Conservation (phyloP, 257 asterid genomes). For the Plantago elongata region DNA sequence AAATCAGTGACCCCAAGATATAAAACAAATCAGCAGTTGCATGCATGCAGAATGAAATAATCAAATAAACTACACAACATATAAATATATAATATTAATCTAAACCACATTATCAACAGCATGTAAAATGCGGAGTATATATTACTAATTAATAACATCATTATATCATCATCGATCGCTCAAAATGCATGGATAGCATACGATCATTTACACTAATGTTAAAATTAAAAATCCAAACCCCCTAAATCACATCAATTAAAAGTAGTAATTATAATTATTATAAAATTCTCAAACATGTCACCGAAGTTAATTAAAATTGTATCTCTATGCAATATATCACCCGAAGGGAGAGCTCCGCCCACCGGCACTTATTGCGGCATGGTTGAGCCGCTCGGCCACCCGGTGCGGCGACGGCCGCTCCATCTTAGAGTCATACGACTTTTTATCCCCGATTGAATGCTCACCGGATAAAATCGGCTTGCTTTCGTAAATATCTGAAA, state of each 20-base stretch:
- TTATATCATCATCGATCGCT: not conserved
- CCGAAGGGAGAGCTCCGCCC: slow-evolving; percentile 17
- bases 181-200: slow-evolving; percentile 5
- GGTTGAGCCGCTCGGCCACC: slow-evolving; percentile 7
- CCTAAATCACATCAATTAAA: not conserved
- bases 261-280: not conserved
- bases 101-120: not conserved
- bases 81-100: too few relatives aligned
- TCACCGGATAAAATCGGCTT: slow-evolving; percentile 11
- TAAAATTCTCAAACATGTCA: slow-evolving; percentile 14
- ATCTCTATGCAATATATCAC: slow-evolving; percentile 1
- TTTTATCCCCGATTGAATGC: slow-evolving; percentile 2
- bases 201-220: slow-evolving; percentile 10
- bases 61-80: not conserved
- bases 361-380: slow-evolving; percentile 15
- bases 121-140: not conserved
- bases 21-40: not conserved
- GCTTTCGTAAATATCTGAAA: slow-evolving; percentile 15
- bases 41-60: not conserved
- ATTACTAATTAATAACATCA: not conserved
- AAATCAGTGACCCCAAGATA: too few relatives aligned
- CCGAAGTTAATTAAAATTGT: slow-evolving; percentile 7
- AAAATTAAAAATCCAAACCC: slow-evolving; percentile 15
- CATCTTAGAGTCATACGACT: slow-evolving; percentile 1
- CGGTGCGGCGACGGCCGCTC: slow-evolving; percentile 9